Evolutionary conservation across 257 asterid species (phyloP).

Genomic region (Echites panduratus): DNA sequence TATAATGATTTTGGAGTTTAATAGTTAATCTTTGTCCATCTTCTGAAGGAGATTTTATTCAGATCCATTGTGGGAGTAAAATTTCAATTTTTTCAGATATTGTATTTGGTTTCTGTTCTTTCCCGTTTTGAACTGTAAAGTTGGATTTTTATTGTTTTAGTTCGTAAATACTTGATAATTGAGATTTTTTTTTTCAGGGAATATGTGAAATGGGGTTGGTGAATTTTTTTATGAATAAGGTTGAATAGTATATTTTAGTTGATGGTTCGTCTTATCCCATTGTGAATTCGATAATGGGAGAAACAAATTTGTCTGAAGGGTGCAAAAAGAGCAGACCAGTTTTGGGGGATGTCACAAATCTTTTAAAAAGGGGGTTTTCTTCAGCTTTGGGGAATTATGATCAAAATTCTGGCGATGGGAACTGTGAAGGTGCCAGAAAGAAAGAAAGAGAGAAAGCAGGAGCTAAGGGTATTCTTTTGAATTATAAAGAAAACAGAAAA

Average conservation of each 20-base stretch:
- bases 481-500: slow-evolving; percentile 28
- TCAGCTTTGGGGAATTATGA: slow-evolving; percentile 16
- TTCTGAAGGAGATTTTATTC: not conserved
- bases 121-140: not conserved
- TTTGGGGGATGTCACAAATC: slow-evolving; percentile 62
- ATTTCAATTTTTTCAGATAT: not conserved
- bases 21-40: not conserved
- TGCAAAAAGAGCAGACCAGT: slow-evolving; percentile 25
- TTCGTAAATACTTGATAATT: not conserved
- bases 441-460: slow-evolving; percentile 26
- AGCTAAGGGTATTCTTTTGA: slow-evolving; percentile 17
- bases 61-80: not conserved
- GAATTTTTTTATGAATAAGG: not conserved
- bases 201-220: not conserved
- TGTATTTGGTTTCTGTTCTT: not conserved
- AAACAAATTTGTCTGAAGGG: slow-evolving; percentile 29
- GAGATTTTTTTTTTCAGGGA: slow-evolving; percentile 5
- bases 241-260: not conserved
- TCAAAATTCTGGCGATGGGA: slow-evolving; percentile 12
- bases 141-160: not conserved
- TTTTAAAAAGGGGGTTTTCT: slow-evolving; percentile 38
- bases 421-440: not conserved
- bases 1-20: not conserved
- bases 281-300: slow-evolving; percentile 38
- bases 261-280: slow-evolving; percentile 1